These are phyloP conservation scores for Acanthamoeba healyi DNA, from an alignment of 208 protist species.

Conservation along the genomic window DNA sequence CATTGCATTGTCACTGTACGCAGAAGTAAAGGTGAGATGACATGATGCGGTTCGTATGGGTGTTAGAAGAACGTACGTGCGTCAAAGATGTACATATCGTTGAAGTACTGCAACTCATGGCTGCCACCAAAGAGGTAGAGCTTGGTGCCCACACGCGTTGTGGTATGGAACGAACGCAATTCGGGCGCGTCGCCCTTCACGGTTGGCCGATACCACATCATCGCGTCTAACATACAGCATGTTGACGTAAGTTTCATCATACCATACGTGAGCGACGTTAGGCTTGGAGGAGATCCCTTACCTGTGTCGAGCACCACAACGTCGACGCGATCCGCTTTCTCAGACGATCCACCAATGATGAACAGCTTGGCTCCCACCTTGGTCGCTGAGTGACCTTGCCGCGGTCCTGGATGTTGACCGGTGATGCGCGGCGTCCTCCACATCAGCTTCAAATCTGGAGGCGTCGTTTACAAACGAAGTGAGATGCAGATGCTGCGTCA, in stretches of 20 bases:
- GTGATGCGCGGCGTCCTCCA: conserved; percentile 36
- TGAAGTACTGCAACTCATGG: neutral
- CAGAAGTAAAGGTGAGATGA: neutral
- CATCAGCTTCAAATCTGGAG: conserved; percentile 42
- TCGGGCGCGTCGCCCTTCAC: conserved; percentile 25
- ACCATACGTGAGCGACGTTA: neutral
- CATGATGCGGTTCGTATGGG: too few relatives aligned
- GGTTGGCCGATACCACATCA: conserved; percentile 44
- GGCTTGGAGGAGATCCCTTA: neutral
- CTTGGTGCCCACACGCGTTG: conserved; percentile 53
- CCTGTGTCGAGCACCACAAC: conserved; percentile 41
- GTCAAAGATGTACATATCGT: conserved; percentile 47
- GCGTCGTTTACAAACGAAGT: too few relatives aligned
- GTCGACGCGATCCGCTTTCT: neutral
- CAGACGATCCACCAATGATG: conserved; percentile 19
- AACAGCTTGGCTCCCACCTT: conserved; percentile 63
- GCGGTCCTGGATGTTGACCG: neutral
- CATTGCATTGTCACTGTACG: neutral
- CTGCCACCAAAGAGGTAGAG: conserved; percentile 45
- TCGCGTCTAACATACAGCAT: neutral
- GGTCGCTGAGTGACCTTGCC: conserved; percentile 48
- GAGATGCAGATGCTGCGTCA: neutral
- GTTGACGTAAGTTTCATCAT: neutral
- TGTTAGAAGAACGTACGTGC: neutral
- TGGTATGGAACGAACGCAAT: neutral